Conservation (phyloP, 202 grass and related monocot genomes). For the Carex sylvatica region DNA sequence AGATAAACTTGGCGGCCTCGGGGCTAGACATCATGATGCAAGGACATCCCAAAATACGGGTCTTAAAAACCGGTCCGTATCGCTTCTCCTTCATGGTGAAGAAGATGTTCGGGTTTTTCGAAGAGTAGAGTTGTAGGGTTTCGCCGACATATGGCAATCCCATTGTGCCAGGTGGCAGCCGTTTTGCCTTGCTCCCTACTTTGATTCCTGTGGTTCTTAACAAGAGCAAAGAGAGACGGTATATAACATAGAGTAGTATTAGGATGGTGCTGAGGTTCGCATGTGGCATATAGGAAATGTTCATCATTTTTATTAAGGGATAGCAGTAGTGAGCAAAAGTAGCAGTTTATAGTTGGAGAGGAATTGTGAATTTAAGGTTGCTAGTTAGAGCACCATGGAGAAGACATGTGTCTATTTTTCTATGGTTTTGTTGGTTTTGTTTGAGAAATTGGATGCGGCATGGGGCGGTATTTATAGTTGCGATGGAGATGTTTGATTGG, state of each 20-base stretch:
- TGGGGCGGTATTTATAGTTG: slow-evolving; percentile 19
- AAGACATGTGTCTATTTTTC: neutral
- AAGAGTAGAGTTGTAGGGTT: slow-evolving; percentile 40
- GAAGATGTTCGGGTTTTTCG: slow-evolving; percentile 27
- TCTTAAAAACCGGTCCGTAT: slow-evolving; percentile 41
- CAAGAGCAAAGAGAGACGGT: slow-evolving; percentile 1
- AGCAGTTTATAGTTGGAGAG: neutral
- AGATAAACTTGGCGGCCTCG: slow-evolving; percentile 37
- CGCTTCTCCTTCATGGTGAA: slow-evolving; percentile 30
- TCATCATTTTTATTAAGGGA: neutral
- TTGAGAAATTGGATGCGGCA: neutral
- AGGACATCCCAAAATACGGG: slow-evolving; percentile 42
- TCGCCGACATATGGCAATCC: slow-evolving; percentile 39
- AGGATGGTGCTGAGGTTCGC: slow-evolving; percentile 26
- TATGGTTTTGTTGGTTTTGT: neutral
- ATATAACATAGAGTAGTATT: slow-evolving; percentile 42
- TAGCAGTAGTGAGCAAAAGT: neutral
- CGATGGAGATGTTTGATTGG: neutral
- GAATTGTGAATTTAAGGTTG: neutral
- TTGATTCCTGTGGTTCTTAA: slow-evolving; percentile 5
- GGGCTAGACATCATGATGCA: slow-evolving; percentile 48
- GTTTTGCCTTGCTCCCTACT: neutral
- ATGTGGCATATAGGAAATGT: neutral
- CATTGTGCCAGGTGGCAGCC: slow-evolving; percentile 40
- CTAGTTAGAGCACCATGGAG: neutral